Evolutionary conservation across 768 basidiomycete genomes (phyloP).

Genomic region (Lentinula sp.): DNA sequence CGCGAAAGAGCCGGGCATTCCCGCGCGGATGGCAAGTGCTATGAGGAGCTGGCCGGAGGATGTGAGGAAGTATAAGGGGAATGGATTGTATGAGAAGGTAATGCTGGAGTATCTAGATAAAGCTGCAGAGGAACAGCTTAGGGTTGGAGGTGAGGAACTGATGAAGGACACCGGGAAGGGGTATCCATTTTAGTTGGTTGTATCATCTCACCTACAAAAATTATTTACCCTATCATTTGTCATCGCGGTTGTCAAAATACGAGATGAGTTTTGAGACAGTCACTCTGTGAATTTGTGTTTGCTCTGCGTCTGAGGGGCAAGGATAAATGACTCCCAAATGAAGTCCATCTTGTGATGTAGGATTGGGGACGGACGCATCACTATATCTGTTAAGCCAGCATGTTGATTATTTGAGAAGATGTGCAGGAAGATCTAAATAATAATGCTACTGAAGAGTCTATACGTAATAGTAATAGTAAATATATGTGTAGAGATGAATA

Average conservation of each 20-base stretch:
- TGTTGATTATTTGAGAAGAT: too few relatives aligned
- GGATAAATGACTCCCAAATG: too few relatives aligned
- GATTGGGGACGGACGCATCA: too few relatives aligned
- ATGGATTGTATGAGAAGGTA: slow-evolving; percentile 24
- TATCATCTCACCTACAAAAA: too few relatives aligned
- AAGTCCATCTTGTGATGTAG: too few relatives aligned
- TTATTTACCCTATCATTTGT: too few relatives aligned
- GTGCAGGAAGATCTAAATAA: too few relatives aligned
- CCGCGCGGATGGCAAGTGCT: slow-evolving; percentile 57
- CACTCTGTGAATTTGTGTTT: too few relatives aligned
- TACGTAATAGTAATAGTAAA: background rate
- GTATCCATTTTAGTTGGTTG: background rate
- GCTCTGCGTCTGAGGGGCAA: too few relatives aligned
- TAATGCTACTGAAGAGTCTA: background rate
- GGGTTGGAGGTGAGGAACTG: background rate
- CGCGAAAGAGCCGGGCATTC: slow-evolving; percentile 47
- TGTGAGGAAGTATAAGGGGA: slow-evolving; percentile 44
- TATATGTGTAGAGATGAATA: background rate
- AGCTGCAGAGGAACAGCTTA: background rate
- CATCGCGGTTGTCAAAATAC: too few relatives aligned
- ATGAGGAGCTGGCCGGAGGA: slow-evolving; percentile 62
- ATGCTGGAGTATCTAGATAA: slow-evolving; percentile 32
- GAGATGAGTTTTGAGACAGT: too few relatives aligned
- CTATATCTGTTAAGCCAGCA: too few relatives aligned
- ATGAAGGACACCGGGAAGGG: background rate